phyloP scores from a whole-genome alignment of 495 filamentous ascomycete genomes.

The Amphirosellinia nigrospora region DNA sequence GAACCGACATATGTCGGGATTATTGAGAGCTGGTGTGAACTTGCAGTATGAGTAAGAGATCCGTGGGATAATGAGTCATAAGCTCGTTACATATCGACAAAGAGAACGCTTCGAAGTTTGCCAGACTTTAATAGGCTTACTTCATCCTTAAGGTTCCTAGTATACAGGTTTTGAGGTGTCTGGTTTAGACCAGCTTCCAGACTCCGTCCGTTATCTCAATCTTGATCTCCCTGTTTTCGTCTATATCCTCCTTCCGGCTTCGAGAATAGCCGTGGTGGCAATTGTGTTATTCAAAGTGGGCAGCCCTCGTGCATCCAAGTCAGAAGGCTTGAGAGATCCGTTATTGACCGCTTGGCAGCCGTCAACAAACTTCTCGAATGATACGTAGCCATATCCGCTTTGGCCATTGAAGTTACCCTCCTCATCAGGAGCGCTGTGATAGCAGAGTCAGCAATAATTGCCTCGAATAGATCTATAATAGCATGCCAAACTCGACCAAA shows the following conservation, averaged over 20 bases:
- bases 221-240: constrained; percentile 77
- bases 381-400: constrained; percentile 88
- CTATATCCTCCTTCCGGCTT: constrained; percentile 81
- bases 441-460: background rate
- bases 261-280: constrained; percentile 87
- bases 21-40: background rate
- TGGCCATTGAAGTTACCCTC: constrained; percentile 94
- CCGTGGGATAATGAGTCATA: too few species aligned
- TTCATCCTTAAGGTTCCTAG: background rate
- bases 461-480: background rate
- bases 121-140: background rate
- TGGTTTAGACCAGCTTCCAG: constrained; percentile 71
- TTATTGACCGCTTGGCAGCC: constrained; percentile 80
- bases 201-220: constrained; percentile 67
- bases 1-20: background rate
- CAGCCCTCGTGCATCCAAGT: constrained; percentile 78
- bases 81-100: background rate
- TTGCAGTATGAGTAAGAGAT: background rate
- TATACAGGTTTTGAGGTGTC: background rate
- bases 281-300: constrained; percentile 89
- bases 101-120: background rate
- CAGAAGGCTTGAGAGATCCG: constrained; percentile 69
- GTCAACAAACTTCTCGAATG: constrained; percentile 95
- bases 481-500: background rate
- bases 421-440: constrained; percentile 74